These are phyloP conservation scores for Tothia fuscella DNA, from an alignment of 2,329 filamentous ascomycete genomes.

Conservation along the genomic window DNA sequence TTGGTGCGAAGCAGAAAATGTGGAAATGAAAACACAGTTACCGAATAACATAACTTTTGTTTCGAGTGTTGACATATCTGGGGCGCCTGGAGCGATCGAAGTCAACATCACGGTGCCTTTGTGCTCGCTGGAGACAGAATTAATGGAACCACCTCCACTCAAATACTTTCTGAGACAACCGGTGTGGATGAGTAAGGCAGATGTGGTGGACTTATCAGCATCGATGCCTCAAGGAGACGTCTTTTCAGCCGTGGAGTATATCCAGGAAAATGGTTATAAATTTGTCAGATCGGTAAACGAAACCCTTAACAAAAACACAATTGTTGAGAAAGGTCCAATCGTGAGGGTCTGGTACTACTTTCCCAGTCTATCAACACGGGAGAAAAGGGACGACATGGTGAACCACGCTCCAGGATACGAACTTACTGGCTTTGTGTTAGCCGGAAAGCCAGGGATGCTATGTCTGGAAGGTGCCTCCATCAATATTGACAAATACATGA, in stretches of 20 bases:
- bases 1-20: no score
- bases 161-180: conserved; percentile 37
- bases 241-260: conserved; percentile 33
- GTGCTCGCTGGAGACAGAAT: conserved; percentile 5
- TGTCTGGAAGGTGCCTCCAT: conserved; percentile 39
- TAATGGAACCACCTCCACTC: conserved; percentile 29
- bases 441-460: conserved; percentile 46
- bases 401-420: conserved; percentile 39
- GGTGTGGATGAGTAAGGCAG: conserved; percentile 40
- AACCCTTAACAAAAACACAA: not conserved
- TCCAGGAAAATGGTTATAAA: conserved; percentile 26
- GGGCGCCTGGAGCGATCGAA: no score
- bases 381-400: conserved; percentile 47
- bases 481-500: conserved; percentile 47
- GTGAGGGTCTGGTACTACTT: conserved; percentile 53
- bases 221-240: conserved; percentile 34
- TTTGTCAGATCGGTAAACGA: conserved; percentile 13
- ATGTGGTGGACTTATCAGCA: conserved; percentile 27
- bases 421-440: conserved; percentile 48
- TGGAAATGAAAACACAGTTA: no score
- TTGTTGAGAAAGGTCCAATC: conserved; percentile 18
- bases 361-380: conserved; percentile 47
- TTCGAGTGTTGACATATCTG: no score
- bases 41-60: no score
- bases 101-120: conserved; percentile 28